Base-by-base conservation (phyloP, 139 green algal genomes). In the Coelastrella sp. region DNA sequence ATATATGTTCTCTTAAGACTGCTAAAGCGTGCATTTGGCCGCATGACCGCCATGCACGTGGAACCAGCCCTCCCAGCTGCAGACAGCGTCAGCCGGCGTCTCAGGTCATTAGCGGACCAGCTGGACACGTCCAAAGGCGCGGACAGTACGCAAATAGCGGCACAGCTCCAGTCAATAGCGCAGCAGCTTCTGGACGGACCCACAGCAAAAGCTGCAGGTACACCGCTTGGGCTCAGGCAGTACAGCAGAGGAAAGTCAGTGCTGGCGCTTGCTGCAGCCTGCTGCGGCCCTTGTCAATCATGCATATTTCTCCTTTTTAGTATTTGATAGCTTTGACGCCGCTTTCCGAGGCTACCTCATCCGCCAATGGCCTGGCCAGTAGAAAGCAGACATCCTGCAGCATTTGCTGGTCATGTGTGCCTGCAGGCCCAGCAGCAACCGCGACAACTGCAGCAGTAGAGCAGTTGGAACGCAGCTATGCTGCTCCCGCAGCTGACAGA, bases 381-480 rank as follows among this genome's bases (percentile, higher is more conserved):
- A n/a, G n/a, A n/a, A n/a, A n/a, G n/a, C n/a, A n/a, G n/a, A n/a
- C n/a, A n/a, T n/a, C n/a, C n/a, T n/a, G n/a, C n/a, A n/a, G n/a
- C n/a, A n/a, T n/a, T n/a, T n/a, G n/a, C n/a, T n/a, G n/a, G n/a
- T n/a, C n/a, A n/a, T n/a, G n/a, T n/a, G n/a, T n/a, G n/a, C n/a
- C n/a, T n/a, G n/a, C n/a, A n/a, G n/a, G n/a, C n/a, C n/a, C n/a
- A n/a, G n/a, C n/a, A n/a, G n/a, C n/a, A n/a, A n/a, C n/a, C 32
- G 78, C 61, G 66, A 5, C 65, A 77, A 22, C 60, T n/a, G 56
- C 85, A 90, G 85, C 17, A 10, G 59, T 90, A 4, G 56, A 84
- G 13, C 16, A n/a, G 19, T 59, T 90, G 17, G 85, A 90, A 20
- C 73, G 74, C 11, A 90, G 73, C 85, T 90, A 64, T 80, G 85